Evolutionary conservation across 345 rosid species (phyloP).

Genomic region (Acer campestre): DNA sequence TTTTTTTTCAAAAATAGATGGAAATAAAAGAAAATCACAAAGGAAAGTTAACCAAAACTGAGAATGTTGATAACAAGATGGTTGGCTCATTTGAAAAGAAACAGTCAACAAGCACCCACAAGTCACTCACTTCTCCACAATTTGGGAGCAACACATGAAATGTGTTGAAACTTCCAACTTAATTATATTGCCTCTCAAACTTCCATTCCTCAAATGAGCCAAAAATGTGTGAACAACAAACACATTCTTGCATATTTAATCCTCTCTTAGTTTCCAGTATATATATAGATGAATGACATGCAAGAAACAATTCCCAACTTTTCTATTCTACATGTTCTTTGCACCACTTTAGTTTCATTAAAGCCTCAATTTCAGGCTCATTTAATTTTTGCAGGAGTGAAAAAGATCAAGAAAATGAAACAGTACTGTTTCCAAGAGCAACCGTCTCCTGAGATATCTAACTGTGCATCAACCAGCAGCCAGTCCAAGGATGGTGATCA

Average conservation of each 20-base stretch:
- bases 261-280: not conserved
- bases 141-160: constrained; percentile 41
- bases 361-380: constrained; percentile 15
- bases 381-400: not conserved
- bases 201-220: constrained; percentile 20
- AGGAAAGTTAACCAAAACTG: not conserved
- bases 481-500: constrained; percentile 40
- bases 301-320: constrained; percentile 15
- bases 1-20: too few relatives aligned
- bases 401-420: constrained; percentile 30
- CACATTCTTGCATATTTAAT: constrained; percentile 22
- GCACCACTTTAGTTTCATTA: constrained; percentile 24
- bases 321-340: constrained; percentile 42
- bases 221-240: constrained; percentile 30
- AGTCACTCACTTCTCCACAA: not conserved
- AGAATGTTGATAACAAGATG: constrained; percentile 1
- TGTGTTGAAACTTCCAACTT: constrained; percentile 32
- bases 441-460: constrained; percentile 31
- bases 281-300: constrained; percentile 14
- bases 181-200: constrained; percentile 33
- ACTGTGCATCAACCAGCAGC: constrained; percentile 22
- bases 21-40: too few relatives aligned
- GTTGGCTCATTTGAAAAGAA: not conserved
- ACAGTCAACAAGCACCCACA: not conserved
- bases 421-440: constrained; percentile 23